These are phyloP conservation scores for Lachnellula subtilissima DNA, from an alignment of 2,329 filamentous ascomycete species.

Conservation along the genomic window DNA sequence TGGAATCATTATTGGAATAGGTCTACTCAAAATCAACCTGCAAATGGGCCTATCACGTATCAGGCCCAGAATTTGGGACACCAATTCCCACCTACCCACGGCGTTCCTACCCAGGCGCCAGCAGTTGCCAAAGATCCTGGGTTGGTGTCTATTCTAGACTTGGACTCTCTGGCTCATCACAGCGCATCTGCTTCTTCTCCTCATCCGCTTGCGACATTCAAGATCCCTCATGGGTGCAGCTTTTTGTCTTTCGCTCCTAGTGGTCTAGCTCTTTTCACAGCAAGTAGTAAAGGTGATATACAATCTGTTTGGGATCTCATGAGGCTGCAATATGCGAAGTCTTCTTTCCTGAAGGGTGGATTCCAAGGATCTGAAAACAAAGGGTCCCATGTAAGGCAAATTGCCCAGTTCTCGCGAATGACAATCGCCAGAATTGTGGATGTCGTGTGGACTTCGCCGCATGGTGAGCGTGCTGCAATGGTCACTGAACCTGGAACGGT, in stretches of 20 bases:
- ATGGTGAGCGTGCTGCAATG: constrained; percentile 78
- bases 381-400: constrained; percentile 67
- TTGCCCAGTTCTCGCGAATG: constrained; percentile 85
- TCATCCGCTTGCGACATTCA: constrained; percentile 67
- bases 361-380: constrained; percentile 34
- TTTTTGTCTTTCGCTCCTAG: constrained; percentile 74
- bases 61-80: constrained; percentile 27
- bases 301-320: constrained; percentile 79
- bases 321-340: constrained; percentile 57
- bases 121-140: constrained; percentile 59
- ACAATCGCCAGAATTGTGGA: constrained; percentile 89
- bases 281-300: constrained; percentile 78
- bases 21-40: constrained; percentile 39
- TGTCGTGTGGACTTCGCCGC: constrained; percentile 78
- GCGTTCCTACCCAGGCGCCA: constrained; percentile 47
- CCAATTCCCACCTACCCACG: constrained; percentile 74
- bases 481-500: constrained; percentile 94
- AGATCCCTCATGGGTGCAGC: constrained; percentile 69
- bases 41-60: constrained; percentile 36
- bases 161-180: constrained; percentile 52
- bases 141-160: constrained; percentile 69
- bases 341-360: constrained; percentile 52
- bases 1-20: constrained; percentile 80
- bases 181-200: constrained; percentile 41
- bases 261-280: constrained; percentile 69